Conservation (phyloP, 169 alveolate species). For the Fabrea salina region DNA sequence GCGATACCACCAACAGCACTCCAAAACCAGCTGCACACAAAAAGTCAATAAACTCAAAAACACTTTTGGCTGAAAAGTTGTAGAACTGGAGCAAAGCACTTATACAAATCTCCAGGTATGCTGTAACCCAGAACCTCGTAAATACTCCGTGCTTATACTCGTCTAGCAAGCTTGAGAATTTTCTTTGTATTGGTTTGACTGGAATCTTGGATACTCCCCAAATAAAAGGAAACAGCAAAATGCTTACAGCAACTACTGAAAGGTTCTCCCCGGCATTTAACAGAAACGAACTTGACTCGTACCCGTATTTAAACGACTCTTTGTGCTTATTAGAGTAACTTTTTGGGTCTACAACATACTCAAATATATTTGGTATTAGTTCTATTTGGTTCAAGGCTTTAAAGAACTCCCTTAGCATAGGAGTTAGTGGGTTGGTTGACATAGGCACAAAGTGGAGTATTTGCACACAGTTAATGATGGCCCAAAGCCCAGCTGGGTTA, state of each 20-base stretch:
- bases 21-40: too few species aligned
- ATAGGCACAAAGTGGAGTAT: constrained; percentile 2
- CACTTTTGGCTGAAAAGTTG: too few species aligned
- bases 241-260: neutral
- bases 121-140: too few species aligned
- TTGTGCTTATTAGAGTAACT: neutral
- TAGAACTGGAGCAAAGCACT: too few species aligned
- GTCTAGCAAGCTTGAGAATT: neutral
- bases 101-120: too few species aligned
- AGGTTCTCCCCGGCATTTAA: neutral
- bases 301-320: neutral
- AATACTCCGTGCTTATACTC: neutral
- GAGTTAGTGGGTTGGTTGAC: neutral
- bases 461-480: constrained; percentile 11
- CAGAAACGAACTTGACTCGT: neutral
- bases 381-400: neutral
- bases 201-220: neutral
- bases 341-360: neutral
- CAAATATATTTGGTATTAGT: constrained; percentile 20
- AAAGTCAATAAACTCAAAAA: too few species aligned
- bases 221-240: neutral
- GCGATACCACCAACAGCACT: too few species aligned
- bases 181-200: neutral
- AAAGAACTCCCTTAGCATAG: neutral
- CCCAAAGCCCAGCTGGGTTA: constrained; percentile 22